Evolutionary conservation across 208 protist species (phyloP).

Genomic region (Leishmania martiniquensis): DNA sequence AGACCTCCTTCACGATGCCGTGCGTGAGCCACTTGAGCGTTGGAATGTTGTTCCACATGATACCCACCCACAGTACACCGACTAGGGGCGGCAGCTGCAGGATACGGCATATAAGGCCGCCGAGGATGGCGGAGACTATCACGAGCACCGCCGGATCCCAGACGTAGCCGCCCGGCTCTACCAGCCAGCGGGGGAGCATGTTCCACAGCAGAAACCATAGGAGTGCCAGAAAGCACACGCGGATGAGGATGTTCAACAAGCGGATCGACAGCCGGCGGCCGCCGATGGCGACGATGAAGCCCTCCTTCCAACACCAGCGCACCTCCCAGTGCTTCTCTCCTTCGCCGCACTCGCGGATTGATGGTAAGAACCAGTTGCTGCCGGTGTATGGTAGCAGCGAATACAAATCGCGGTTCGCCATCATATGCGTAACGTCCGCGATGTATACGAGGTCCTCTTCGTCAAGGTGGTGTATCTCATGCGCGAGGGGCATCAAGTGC

Average conservation of each 20-base stretch:
- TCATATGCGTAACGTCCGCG: conserved; percentile 50
- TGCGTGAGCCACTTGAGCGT: conserved; percentile 59
- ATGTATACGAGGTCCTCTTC: conserved; percentile 58
- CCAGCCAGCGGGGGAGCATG: conserved; percentile 58
- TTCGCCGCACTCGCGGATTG: conserved; percentile 44
- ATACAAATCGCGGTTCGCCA: conserved; percentile 68
- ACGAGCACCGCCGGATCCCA: conserved; percentile 74
- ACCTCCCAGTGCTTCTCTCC: conserved; percentile 52
- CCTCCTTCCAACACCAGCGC: conserved; percentile 43
- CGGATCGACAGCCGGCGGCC: conserved; percentile 57
- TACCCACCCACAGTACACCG: conserved; percentile 78
- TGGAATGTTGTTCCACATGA: conserved; percentile 87
- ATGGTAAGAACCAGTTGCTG: conserved; percentile 77
- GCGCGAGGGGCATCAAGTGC: conserved; percentile 56
- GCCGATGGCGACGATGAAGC: conserved; percentile 50
- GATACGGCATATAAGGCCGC: conserved; percentile 71
- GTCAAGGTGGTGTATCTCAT: conserved; percentile 55
- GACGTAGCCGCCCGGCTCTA: conserved; percentile 75
- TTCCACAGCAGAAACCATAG: conserved; percentile 76
- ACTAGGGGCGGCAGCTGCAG: conserved; percentile 80
- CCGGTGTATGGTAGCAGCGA: conserved; percentile 77
- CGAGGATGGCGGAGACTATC: conserved; percentile 63
- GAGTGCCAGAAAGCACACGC: conserved; percentile 57
- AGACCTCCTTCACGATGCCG: conserved; percentile 56
- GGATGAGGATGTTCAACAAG: conserved; percentile 67